phyloP scores from a whole-genome alignment of 176 grass and related monocot species.

The Aegilops tauschii region DNA sequence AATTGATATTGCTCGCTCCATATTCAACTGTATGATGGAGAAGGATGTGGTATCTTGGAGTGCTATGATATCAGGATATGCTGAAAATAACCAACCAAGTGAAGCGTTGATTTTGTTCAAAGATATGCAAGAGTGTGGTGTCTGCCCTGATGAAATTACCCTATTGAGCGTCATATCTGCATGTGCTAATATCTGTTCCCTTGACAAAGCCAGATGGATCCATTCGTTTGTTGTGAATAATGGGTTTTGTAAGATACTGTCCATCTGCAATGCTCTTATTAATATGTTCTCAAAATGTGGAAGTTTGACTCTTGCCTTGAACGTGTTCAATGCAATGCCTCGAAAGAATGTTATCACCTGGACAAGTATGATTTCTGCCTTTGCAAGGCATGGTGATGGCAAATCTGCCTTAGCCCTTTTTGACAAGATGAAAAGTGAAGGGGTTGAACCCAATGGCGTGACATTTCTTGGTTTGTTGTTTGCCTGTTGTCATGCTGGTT shows the following conservation, averaged over 20 bases:
- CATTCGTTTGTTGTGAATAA: conserved; percentile 52
- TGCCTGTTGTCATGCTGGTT: conserved; percentile 86
- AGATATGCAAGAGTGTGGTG: conserved; percentile 53
- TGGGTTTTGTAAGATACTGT: conserved; percentile 43
- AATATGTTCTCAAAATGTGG: conserved; percentile 98
- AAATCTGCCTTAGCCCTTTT: conserved; percentile 60
- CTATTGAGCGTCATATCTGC: conserved; percentile 76
- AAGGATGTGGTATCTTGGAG: conserved; percentile 89
- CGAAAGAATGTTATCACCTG: conserved; percentile 77
- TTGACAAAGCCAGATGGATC: conserved; percentile 69
- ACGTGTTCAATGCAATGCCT: conserved; percentile 65
- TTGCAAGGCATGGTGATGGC: conserved; percentile 82
- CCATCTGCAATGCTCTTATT: conserved; percentile 79
- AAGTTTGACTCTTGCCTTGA: conserved; percentile 52
- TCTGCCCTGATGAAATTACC: conserved; percentile 60
- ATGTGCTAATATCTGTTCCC: conserved; percentile 65
- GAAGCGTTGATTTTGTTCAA: conserved; percentile 71
- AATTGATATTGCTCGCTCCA: conserved; percentile 52
- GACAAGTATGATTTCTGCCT: conserved; percentile 86
- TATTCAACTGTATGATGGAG: conserved; percentile 72
- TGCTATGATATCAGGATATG: conserved; percentile 86
- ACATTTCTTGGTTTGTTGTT: conserved; percentile 76
- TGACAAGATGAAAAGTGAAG: conserved; percentile 65
- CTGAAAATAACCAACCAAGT: conserved; percentile 48
- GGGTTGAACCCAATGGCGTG: conserved; percentile 64